Evolutionary conservation across 176 grass and related monocot species (phyloP).

Genomic region (Cenchrus purpureus): DNA sequence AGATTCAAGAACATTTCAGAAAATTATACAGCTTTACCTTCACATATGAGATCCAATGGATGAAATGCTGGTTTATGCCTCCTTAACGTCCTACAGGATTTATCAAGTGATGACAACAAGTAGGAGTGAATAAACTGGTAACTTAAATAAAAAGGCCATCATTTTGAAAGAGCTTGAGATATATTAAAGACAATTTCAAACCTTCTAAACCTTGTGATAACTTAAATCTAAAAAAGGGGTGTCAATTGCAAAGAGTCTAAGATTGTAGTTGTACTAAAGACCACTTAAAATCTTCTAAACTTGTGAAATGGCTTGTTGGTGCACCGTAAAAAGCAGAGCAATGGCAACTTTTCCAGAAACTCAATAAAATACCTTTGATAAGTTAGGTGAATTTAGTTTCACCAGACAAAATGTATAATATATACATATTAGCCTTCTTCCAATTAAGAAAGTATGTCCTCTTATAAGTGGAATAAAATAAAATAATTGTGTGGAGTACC

Average conservation of each 20-base stretch:
- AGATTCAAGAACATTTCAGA: neutral
- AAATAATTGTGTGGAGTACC: slow-evolving; percentile 36
- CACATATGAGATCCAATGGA: neutral
- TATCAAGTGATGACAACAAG: neutral
- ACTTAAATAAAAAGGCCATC: neutral
- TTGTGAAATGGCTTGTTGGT: neutral
- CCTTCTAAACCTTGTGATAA: too few species aligned
- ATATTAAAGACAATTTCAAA: too few species aligned
- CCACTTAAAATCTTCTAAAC: neutral
- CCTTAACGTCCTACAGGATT: neutral
- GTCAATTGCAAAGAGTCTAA: neutral
- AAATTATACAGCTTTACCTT: neutral
- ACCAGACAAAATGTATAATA: neutral
- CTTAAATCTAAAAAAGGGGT: neutral
- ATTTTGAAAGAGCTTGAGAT: too few species aligned
- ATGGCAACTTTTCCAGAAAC: neutral
- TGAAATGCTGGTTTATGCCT: neutral
- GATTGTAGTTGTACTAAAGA: neutral
- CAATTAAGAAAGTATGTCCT: neutral
- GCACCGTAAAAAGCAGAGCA: neutral
- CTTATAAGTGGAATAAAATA: slow-evolving; percentile 12
- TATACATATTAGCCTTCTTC: neutral
- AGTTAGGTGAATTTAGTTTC: neutral
- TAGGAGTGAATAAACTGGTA: neutral
- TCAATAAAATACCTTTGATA: neutral